Evolutionary conservation across 345 rosid species (phyloP), one percentile per base, ranked within the genome.

Genomic region (Eucalyptus polyanthemos): DNA sequence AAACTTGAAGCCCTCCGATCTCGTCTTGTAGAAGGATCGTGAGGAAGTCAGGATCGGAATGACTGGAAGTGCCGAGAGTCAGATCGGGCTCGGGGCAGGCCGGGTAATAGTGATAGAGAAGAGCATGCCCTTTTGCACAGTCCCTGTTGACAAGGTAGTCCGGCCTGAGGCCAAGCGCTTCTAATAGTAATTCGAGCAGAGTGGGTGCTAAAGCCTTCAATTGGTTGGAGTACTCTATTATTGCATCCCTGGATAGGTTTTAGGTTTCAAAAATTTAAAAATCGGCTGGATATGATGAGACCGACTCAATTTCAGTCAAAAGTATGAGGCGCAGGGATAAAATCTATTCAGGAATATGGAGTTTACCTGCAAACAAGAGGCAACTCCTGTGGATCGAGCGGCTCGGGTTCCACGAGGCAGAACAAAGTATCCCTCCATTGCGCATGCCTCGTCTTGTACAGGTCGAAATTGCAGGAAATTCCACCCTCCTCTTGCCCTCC

Each of bases 1-100:
- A 91, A 72, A 94, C 93, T 88, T 95, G 96, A 80, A 95, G 96
- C 31, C 96, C 96, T 62, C 94, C 96, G 7, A 93, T 91, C 58
- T 92, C 90, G 90, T 95, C 95, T 14, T 94, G 96, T 80, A 95
- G 93, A 54, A 96, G 95, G n/a, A 96, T 92, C 1, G 96, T 93
- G 29, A 96, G 86, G 90, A 95, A 96, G 90, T 91, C 90, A 53
- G 42, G 87, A 90, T 94, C 98, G 4, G 93, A 44, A 47, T 94
- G 97, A 50, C 88, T 86, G 90, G 91, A 56, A 86, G 94, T 86
- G 60, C 95, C 96, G 67, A 94, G 3, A 54, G 98, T 93, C 25
- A 93, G 92, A n/a, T 93, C 93, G 62, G 98, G 96, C 91, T 93
- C 92, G 4, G 97, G 98, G 47, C 95, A 96, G 1, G 92, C 88